Percentiles rank a stretch among this genome's conserved stretches.
Conservation (phyloP, 306 rosid genomes). For the Hippophae gyantsensis region DNA sequence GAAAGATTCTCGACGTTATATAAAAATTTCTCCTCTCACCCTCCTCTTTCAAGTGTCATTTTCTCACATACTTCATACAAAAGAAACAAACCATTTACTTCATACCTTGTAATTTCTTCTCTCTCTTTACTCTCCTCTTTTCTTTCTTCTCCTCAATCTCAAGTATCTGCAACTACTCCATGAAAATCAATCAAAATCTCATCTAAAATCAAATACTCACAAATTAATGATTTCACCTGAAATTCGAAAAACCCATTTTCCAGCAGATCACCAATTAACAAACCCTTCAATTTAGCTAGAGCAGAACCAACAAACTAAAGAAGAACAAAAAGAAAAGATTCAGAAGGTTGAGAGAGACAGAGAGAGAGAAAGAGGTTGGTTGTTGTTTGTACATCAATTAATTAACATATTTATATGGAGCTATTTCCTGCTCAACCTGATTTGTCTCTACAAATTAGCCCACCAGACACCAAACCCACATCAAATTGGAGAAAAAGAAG, state of each 20-base stretch:
- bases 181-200: slow-evolving; percentile 37
- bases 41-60: slow-evolving; percentile 68
- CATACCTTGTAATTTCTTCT: slow-evolving; percentile 62
- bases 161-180: slow-evolving; percentile 67
- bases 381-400: too few relatives aligned
- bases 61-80: slow-evolving; percentile 94
- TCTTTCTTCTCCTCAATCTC: slow-evolving; percentile 38
- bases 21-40: not conserved
- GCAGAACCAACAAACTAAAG: not conserved
- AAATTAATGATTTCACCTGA: slow-evolving; percentile 25
- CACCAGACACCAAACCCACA: slow-evolving; percentile 63
- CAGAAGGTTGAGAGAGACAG: not conserved
- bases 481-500: slow-evolving; percentile 25
- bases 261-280: slow-evolving; percentile 4
- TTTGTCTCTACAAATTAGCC: slow-evolving; percentile 89
- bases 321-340: not conserved
- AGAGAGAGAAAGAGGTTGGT: not conserved
- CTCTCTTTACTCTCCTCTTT: not conserved
- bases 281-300: not conserved
- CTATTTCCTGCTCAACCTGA: slow-evolving; percentile 97
- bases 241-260: slow-evolving; percentile 24
- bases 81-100: slow-evolving; percentile 90
- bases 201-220: slow-evolving; percentile 27
- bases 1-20: not conserved
- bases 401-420: slow-evolving; percentile 38